Conservation (phyloP, 1,284 basidiomycete species). For the Fomitiporia mediterranea region DNA sequence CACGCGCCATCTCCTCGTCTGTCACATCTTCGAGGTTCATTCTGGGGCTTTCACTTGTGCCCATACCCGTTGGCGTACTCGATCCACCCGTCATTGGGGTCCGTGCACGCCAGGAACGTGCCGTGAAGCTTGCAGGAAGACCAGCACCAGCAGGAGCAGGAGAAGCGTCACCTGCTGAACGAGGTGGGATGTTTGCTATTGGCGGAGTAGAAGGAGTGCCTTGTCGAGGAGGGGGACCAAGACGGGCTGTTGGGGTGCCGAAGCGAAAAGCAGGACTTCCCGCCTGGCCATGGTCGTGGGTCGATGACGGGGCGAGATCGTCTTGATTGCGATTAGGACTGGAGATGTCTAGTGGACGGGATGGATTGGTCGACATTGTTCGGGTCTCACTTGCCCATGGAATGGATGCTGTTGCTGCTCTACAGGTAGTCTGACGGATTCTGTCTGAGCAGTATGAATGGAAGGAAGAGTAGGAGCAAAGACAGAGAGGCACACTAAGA, state of each 20-base stretch:
- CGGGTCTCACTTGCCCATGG: not conserved
- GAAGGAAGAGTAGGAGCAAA: not conserved
- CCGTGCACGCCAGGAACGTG: not conserved
- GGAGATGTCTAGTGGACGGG: conserved; percentile 17
- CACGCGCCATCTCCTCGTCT: conserved; percentile 79
- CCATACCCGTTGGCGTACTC: not conserved
- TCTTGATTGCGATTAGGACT: conserved; percentile 3
- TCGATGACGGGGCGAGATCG: not conserved
- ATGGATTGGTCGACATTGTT: conserved; percentile 7
- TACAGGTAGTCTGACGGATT: not conserved
- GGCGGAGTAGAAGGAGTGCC: conserved; percentile 19
- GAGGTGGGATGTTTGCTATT: conserved; percentile 20
- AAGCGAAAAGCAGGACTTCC: conserved; percentile 12
- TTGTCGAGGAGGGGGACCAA: not conserved
- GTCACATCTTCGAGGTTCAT: conserved; percentile 52
- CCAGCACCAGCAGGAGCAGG: conserved; percentile 3
- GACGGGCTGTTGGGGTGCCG: conserved; percentile 10
- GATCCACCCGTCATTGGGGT: conserved; percentile 15
- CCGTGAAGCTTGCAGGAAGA: conserved; percentile 12
- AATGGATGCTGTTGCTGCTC: not conserved
- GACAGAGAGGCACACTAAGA: too few species aligned
- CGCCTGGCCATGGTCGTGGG: not conserved
- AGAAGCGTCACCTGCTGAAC: conserved; percentile 7
- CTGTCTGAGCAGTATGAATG: not conserved
- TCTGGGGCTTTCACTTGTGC: conserved; percentile 1